Evolutionary conservation across 768 basidiomycete genomes (phyloP), one percentile per base, ranked within the genome.

Genomic region (Tulasnella sp.): DNA sequence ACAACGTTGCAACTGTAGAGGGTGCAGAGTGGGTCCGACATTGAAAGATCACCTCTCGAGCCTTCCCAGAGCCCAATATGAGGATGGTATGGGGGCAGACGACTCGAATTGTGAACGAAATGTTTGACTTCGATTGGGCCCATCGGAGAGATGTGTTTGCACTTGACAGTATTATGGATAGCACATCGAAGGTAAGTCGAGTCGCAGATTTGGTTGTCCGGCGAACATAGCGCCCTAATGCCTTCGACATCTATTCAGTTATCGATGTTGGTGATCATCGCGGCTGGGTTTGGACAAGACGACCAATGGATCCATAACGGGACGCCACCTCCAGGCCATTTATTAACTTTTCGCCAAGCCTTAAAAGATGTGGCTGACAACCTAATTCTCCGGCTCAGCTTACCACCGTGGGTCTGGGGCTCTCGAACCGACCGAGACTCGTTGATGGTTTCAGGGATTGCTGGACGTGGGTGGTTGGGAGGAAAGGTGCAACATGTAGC

Each of bases 361-460:
- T 26, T 59, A 29, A 13, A 30, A 11, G 47, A 26, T 17, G 48
- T 43, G 15, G 23, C 29, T 7, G 41, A 21, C 10, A 26, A 41
- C 9, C 4, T 59, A 23, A 1, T 27, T 2, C 21, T 51, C 5
- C 44, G 58, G 19, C 11, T 49, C 17, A 17, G 26, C 2, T 23
- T 59, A 13, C 58, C 58, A 32, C 30, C 24, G 3, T 59, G 45
- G 47, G 5, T 59, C 1, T 56, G 55, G 55, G 55, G 55, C n/a
- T 24, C 34, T 15, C 42, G 32, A 27, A 42, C 41, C 26, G 44
- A 26, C 41, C 55, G 24, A 2, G 55, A 44, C 32, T 41, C 29
- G 23, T 24, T 53, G 52, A 41, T 23, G 15, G 13, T 45, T 4
- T 24, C 41, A 26, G 55, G 55, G 19, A 23, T 44, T 15, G 55